A percentile compares a stretch with the other conserved stretches of the same genome.
Conservation (phyloP, 768 basidiomycete genomes). For the Flagelloscypha sp. region DNA sequence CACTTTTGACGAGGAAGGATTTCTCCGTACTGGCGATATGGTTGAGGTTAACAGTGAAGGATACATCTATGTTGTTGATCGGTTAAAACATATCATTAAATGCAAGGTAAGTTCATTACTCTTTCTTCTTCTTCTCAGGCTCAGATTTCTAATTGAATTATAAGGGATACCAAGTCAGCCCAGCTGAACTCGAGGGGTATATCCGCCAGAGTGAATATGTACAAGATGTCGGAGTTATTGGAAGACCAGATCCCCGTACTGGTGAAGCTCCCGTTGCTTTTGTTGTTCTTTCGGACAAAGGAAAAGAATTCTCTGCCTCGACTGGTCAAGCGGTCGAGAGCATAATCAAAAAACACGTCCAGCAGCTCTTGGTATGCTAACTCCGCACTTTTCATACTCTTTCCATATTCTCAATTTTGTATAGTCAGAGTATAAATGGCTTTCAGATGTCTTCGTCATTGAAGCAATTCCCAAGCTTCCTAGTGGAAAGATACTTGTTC, state of each 20-base stretch:
- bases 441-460: constrained; percentile 34
- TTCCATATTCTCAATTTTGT: neutral
- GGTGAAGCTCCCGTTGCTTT: constrained; percentile 27
- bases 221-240: constrained; percentile 20
- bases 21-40: constrained; percentile 1
- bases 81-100: constrained; percentile 6
- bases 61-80: constrained; percentile 5
- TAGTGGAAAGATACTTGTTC: constrained; percentile 29
- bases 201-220: constrained; percentile 20
- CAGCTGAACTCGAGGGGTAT: constrained; percentile 21
- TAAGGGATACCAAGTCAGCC: constrained; percentile 24
- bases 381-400: constrained; percentile 3
- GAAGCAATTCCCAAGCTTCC: constrained; percentile 38
- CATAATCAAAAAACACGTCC: too few species aligned
- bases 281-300: constrained; percentile 25
- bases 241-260: constrained; percentile 17
- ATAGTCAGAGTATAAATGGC: constrained; percentile 33
- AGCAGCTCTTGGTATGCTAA: too few species aligned
- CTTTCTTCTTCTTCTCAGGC: neutral
- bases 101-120: constrained; percentile 11
- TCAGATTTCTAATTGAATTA: constrained; percentile 23
- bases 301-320: neutral
- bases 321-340: too few species aligned
- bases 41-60: constrained; percentile 1
- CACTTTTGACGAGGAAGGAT: constrained; percentile 8